These are phyloP conservation scores for Dictyostelium citrinum DNA, from an alignment of 78 protist species.

Conservation along the genomic window DNA sequence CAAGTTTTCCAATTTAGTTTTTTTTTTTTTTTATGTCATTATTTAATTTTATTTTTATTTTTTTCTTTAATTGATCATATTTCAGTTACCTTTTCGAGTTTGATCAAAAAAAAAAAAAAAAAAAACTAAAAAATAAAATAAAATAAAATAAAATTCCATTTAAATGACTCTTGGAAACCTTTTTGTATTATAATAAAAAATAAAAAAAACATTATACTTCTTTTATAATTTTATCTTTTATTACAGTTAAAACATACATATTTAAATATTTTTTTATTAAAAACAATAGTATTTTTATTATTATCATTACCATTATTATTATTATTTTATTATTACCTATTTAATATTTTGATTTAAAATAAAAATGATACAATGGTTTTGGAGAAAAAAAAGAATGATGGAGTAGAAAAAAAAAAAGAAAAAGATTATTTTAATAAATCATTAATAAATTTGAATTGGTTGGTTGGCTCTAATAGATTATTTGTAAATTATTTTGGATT, in stretches of 20 bases:
- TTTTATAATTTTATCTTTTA: background rate
- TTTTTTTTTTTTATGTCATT: background rate
- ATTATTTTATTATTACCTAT: too few species aligned
- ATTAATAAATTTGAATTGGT: too few species aligned
- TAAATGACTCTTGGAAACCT: background rate
- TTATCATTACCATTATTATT: too few species aligned
- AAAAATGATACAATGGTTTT: too few species aligned
- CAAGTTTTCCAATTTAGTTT: background rate
- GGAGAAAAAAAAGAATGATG: too few species aligned
- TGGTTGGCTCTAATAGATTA: too few species aligned
- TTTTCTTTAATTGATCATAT: background rate
- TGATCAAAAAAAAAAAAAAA: background rate
- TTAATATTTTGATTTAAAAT: too few species aligned
- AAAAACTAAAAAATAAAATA: background rate
- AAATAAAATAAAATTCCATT: too few species aligned
- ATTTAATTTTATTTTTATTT: background rate
- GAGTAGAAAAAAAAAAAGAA: background rate
- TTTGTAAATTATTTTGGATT: background rate
- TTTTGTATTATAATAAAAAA: background rate
- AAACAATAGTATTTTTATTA: too few species aligned
- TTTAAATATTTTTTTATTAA: too few species aligned
- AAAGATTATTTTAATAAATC: background rate
- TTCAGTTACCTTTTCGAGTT: background rate
- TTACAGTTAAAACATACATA: too few species aligned
- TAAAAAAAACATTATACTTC: background rate